Conservation (phyloP, 2,329 filamentous ascomycete genomes). For the Scytalidium lignicola region DNA sequence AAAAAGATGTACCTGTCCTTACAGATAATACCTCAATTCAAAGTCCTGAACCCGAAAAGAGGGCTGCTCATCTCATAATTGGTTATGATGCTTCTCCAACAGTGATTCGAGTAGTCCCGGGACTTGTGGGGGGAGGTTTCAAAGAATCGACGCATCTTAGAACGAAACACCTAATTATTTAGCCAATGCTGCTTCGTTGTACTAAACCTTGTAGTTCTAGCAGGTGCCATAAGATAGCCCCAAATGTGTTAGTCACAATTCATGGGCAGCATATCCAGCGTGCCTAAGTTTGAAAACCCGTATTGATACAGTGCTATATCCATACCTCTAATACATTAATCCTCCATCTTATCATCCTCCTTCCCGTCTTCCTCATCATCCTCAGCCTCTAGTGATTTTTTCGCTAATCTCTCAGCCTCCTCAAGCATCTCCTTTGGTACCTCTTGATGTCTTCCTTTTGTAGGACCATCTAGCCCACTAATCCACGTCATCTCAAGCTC, state of each 20-base stretch:
- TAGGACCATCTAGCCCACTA: slow-evolving; percentile 76
- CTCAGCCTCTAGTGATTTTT: slow-evolving; percentile 81
- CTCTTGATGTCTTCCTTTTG: slow-evolving; percentile 87
- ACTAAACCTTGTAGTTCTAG: too few relatives aligned
- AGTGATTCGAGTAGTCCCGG: too few relatives aligned
- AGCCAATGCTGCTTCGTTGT: too few relatives aligned
- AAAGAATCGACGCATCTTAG: too few relatives aligned
- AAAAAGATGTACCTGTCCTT: neutral
- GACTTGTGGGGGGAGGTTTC: too few relatives aligned
- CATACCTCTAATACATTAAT: slow-evolving; percentile 42
- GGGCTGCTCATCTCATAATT: too few relatives aligned
- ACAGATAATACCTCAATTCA: neutral
- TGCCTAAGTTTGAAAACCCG: slow-evolving; percentile 1
- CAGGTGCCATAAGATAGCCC: too few relatives aligned
- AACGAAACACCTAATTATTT: too few relatives aligned
- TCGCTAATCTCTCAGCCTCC: slow-evolving; percentile 88
- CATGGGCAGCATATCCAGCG: neutral
- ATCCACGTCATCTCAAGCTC: slow-evolving; percentile 99
- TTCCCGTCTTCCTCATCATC: slow-evolving; percentile 75
- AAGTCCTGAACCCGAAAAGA: neutral
- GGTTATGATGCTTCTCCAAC: too few relatives aligned
- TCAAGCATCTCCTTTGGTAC: slow-evolving; percentile 87
- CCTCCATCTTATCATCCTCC: slow-evolving; percentile 50
- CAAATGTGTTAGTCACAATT: too few relatives aligned
- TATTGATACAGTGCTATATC: slow-evolving; percentile 26